Conservation (phyloP, 1,139 yeast species). For the Zygosaccharomyces sapae region DNA sequence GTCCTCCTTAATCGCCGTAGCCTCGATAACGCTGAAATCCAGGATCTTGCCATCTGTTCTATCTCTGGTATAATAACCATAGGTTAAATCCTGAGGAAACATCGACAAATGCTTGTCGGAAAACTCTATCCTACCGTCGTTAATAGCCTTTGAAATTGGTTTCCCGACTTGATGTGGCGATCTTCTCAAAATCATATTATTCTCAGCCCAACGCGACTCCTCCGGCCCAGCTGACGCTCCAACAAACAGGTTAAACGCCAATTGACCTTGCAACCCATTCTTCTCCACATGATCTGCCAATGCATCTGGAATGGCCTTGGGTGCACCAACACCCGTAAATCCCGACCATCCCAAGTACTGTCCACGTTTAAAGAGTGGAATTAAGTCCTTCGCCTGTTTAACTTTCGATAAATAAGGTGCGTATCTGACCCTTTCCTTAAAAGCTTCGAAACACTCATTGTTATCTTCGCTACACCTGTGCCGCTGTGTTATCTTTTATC, state of each 20-base stretch:
- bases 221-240: slow-evolving; percentile 98
- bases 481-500: no score
- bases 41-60: slow-evolving; percentile 58
- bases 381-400: slow-evolving; percentile 74
- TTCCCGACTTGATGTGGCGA: slow-evolving; percentile 98
- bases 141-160: slow-evolving; percentile 86
- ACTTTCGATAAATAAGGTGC: slow-evolving; percentile 73
- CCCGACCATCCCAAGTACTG: slow-evolving; percentile 98
- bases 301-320: slow-evolving; percentile 86
- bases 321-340: slow-evolving; percentile 97
- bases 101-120: slow-evolving; percentile 95
- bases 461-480: no score
- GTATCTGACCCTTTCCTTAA: slow-evolving; percentile 84
- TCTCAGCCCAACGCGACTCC: slow-evolving; percentile 90
- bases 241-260: slow-evolving; percentile 85
- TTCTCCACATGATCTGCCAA: slow-evolving; percentile 84
- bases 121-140: slow-evolving; percentile 78
- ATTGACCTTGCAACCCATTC: slow-evolving; percentile 77
- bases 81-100: slow-evolving; percentile 96
- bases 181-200: slow-evolving; percentile 80
- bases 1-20: slow-evolving; percentile 92
- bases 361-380: slow-evolving; percentile 80
- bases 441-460: slow-evolving; percentile 57
- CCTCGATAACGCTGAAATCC: slow-evolving; percentile 88
- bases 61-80: slow-evolving; percentile 81